phyloP scores from a whole-genome alignment of 306 rosid species.

The Castanospermum australe region DNA sequence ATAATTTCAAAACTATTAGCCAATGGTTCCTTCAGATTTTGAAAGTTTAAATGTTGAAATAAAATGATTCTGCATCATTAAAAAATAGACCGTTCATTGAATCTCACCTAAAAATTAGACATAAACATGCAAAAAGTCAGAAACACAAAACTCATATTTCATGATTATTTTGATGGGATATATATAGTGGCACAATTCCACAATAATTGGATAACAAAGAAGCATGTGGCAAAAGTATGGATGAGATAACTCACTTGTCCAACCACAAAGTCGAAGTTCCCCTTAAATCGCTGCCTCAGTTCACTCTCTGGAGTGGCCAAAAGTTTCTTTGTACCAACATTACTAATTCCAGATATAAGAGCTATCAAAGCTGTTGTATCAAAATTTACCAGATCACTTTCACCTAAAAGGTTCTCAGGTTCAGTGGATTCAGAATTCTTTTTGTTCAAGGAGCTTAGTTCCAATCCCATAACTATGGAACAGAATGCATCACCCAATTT shows the following conservation, averaged over 20 bases:
- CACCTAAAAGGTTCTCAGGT: constrained; percentile 22
- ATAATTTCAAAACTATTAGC: background rate
- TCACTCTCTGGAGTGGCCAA: constrained; percentile 75
- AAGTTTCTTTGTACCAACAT: constrained; percentile 64
- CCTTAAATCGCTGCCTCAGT: constrained; percentile 78
- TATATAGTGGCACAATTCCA: background rate
- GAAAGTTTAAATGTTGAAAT: background rate
- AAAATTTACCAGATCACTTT: constrained; percentile 58
- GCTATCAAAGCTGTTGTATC: constrained; percentile 97
- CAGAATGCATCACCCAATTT: constrained; percentile 45
- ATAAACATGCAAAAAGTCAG: background rate
- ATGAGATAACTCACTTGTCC: constrained; percentile 61
- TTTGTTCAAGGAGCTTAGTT: constrained; percentile 19
- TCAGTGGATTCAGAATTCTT: constrained; percentile 19
- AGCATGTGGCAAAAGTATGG: constrained; percentile 15
- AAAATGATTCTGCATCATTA: background rate
- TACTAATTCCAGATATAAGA: constrained; percentile 80
- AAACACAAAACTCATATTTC: background rate
- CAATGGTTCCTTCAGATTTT: background rate
- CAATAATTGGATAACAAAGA: background rate
- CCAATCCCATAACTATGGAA: constrained; percentile 49
- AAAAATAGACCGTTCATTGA: constrained; percentile 5
- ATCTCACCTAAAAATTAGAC: background rate
- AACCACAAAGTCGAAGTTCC: constrained; percentile 82
- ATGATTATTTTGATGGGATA: background rate